Percentiles rank a stretch among this genome's conserved stretches.
These are phyloP conservation scores for Eragrostis nindensis DNA, from an alignment of 176 grass and related monocot genomes.

Conservation along the genomic window DNA sequence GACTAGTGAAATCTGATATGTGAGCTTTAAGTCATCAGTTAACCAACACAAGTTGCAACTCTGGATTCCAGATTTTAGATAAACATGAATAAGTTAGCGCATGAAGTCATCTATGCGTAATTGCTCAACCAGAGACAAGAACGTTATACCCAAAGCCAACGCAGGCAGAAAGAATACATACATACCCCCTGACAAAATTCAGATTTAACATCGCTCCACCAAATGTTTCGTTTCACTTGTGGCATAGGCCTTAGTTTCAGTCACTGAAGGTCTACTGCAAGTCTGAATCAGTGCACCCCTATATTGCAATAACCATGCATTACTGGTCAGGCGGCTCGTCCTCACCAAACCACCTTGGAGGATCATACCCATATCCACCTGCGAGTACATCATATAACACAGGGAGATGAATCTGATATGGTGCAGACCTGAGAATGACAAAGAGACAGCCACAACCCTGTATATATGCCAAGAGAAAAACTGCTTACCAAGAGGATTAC, in stretches of 20 bases:
- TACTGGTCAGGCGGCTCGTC: slow-evolving; percentile 50
- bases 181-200: neutral
- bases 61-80: slow-evolving; percentile 1
- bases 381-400: slow-evolving; percentile 24
- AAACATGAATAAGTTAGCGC: neutral
- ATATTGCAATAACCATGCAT: slow-evolving; percentile 36
- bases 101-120: neutral
- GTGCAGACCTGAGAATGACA: slow-evolving; percentile 9
- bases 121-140: neutral
- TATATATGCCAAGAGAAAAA: slow-evolving; percentile 1
- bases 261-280: slow-evolving; percentile 5
- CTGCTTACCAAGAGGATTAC: slow-evolving; percentile 76
- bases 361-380: slow-evolving; percentile 91
- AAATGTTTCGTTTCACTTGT: slow-evolving; percentile 1
- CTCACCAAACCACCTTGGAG: slow-evolving; percentile 84
- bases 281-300: neutral
- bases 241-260: slow-evolving; percentile 21
- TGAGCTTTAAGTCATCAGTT: neutral
- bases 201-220: neutral
- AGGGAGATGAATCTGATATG: slow-evolving; percentile 6
- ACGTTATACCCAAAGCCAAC: neutral
- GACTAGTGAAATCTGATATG: neutral
- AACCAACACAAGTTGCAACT: neutral
- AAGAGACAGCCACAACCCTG: neutral
- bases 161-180: neutral